Base-by-base conservation (phyloP, 2,329 filamentous ascomycete genomes). In the Fragosphaeria purpurea region DNA sequence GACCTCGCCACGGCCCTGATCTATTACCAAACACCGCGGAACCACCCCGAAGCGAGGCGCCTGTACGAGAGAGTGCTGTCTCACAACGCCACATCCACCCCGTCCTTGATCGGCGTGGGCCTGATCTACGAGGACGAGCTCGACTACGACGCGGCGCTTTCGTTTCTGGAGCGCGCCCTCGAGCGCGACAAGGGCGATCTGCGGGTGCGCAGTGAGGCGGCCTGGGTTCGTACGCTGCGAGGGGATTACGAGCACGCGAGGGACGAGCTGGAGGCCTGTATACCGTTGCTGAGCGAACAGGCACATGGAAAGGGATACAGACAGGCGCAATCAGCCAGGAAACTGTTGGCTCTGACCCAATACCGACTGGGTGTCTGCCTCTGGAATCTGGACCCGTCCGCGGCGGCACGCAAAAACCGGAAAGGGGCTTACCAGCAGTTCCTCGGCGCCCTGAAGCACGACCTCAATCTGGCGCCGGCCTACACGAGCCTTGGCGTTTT, bases 91-190 rank as follows among this genome's bases (percentile, higher is more conserved):
- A 80, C 79, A 3, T 90, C 86, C 1, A 94, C 89, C 0, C 71
- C 82, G 34, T 90, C 90, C 3, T 72, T 98, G 54, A 86, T 97
- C 44, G 93, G 93, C 1, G 81, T 96, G 37, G 94, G 93, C 1
- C 69, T 97, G 31, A 91, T 98, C 41, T 84, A 90, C 44, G 89
- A 96, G 65, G 93, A 97, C 59, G 89, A 95, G 57, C 85, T 95
- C 60, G 86, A 97, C 55, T 96, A 87, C 60, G 74, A 79, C 44
- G 77, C 88, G 60, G 93, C 94, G 0, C 81, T 90, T 40, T 78
- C 85, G 33, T 96, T 95, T 60, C 70, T 98, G 10, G 77, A 76
- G 40, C 79, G 87, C 55, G 93, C 93, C 1, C 65, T 94, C 32
- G 65, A 82, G 56, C 79, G 86, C 31, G 88, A 95, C 61, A 70